phyloP scores from a whole-genome alignment of 306 rosid species.

The Vachellia collinsii region DNA sequence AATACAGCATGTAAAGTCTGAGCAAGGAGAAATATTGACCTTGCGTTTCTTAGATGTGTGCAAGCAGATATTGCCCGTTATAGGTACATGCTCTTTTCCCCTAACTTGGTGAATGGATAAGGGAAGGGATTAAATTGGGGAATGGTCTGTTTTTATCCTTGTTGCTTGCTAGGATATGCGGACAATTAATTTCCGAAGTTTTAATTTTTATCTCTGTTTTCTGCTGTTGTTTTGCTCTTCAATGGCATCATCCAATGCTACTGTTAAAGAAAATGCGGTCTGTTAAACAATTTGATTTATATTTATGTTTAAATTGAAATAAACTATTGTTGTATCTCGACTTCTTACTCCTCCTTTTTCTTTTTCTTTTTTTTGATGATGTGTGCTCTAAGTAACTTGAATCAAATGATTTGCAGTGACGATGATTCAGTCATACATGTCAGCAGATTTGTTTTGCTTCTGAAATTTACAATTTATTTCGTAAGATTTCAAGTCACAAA shows the following conservation, averaged over 20 bases:
- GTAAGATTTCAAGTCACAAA: background rate
- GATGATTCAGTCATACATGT: background rate
- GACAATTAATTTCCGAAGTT: slow-evolving; percentile 12
- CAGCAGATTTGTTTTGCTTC: background rate
- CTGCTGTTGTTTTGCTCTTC: slow-evolving; percentile 8
- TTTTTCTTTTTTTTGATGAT: background rate
- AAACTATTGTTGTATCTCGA: background rate
- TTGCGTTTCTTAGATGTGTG: slow-evolving; percentile 89
- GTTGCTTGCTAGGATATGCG: background rate
- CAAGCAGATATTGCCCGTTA: slow-evolving; percentile 87
- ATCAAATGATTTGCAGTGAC: background rate
- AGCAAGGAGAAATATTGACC: slow-evolving; percentile 74
- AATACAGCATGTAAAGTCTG: slow-evolving; percentile 67
- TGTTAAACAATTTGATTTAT: background rate
- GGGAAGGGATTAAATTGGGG: background rate
- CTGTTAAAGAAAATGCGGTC: slow-evolving; percentile 7
- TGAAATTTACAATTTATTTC: background rate
- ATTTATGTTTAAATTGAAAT: background rate
- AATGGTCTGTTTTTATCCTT: background rate
- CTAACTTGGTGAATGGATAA: slow-evolving; percentile 18
- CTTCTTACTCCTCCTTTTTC: too few relatives aligned
- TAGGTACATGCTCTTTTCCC: slow-evolving; percentile 56
- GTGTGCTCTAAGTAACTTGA: background rate
- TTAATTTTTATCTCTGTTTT: slow-evolving; percentile 1
- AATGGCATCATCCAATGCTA: slow-evolving; percentile 14